Evolutionary conservation across 2,329 filamentous ascomycete species (phyloP).

Genomic region (Penicillium crustosum): DNA sequence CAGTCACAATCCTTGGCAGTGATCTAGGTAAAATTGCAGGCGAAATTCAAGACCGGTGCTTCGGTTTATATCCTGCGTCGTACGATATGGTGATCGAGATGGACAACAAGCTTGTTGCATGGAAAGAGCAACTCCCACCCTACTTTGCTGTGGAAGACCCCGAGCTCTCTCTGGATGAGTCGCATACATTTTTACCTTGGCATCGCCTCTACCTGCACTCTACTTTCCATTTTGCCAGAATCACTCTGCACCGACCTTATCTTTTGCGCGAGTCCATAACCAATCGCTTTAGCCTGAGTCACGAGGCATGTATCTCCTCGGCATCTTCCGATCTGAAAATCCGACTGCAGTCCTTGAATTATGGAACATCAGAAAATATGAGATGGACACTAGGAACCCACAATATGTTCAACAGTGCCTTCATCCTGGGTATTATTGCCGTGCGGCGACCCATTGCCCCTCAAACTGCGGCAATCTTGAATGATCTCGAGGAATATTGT

Average conservation of each 20-base stretch:
- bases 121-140: slow-evolving; percentile 34
- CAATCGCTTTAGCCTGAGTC: slow-evolving; percentile 41
- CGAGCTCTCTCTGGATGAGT: slow-evolving; percentile 33
- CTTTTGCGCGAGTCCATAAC: slow-evolving; percentile 44
- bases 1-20: slow-evolving; percentile 35
- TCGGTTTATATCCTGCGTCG: slow-evolving; percentile 38
- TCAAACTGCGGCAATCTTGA: slow-evolving; percentile 29
- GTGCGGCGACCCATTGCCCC: slow-evolving; percentile 37
- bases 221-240: slow-evolving; percentile 43
- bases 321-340: slow-evolving; percentile 45
- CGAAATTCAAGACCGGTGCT: slow-evolving; percentile 43
- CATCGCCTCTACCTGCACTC: slow-evolving; percentile 43
- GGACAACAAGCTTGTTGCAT: slow-evolving; percentile 36
- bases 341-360: slow-evolving; percentile 33
- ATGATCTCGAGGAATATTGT: slow-evolving; percentile 45
- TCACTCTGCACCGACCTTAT: slow-evolving; percentile 44
- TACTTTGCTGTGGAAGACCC: slow-evolving; percentile 39
- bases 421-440: slow-evolving; percentile 41
- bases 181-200: slow-evolving; percentile 36
- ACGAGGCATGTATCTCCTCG: slow-evolving; percentile 44
- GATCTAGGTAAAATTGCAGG: slow-evolving; percentile 40
- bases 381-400: slow-evolving; percentile 40
- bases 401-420: slow-evolving; percentile 46
- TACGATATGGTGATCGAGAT: slow-evolving; percentile 42
- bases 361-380: slow-evolving; percentile 32